phyloP scores from a whole-genome alignment of 1,284 basidiomycete species.

The Athelia sp. region DNA sequence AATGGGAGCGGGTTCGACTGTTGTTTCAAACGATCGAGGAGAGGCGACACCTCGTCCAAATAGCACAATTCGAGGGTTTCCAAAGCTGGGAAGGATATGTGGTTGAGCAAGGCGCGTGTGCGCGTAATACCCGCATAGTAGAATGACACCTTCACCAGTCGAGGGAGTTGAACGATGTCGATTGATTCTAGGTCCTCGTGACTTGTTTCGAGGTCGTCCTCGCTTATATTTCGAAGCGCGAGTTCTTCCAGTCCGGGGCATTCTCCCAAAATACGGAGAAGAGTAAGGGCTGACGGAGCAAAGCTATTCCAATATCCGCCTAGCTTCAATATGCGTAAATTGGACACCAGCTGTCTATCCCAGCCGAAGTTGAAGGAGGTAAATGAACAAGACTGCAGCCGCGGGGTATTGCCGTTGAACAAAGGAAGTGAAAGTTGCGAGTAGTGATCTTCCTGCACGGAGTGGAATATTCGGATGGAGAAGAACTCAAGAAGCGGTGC shows the following conservation, averaged over 20 bases:
- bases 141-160: slow-evolving; percentile 60
- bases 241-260: slow-evolving; percentile 73
- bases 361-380: slow-evolving; percentile 77
- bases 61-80: slow-evolving; percentile 67
- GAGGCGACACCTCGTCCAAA: slow-evolving; percentile 64
- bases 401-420: slow-evolving; percentile 67
- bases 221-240: slow-evolving; percentile 69
- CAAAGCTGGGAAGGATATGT: slow-evolving; percentile 61
- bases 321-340: slow-evolving; percentile 63
- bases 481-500: slow-evolving; percentile 70
- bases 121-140: slow-evolving; percentile 66
- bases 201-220: slow-evolving; percentile 55
- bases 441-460: slow-evolving; percentile 69
- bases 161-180: slow-evolving; percentile 59
- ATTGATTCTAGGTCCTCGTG: slow-evolving; percentile 32
- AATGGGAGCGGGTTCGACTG: slow-evolving; percentile 69
- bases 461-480: slow-evolving; percentile 62
- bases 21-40: slow-evolving; percentile 59
- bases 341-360: slow-evolving; percentile 54
- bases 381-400: slow-evolving; percentile 62
- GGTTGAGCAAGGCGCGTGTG: slow-evolving; percentile 57
- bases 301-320: slow-evolving; percentile 73
- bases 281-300: slow-evolving; percentile 59
- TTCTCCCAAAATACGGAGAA: slow-evolving; percentile 60
- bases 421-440: slow-evolving; percentile 52